Base-by-base conservation (phyloP, 768 basidiomycete species). In the Tricholoma saponaceum region DNA sequence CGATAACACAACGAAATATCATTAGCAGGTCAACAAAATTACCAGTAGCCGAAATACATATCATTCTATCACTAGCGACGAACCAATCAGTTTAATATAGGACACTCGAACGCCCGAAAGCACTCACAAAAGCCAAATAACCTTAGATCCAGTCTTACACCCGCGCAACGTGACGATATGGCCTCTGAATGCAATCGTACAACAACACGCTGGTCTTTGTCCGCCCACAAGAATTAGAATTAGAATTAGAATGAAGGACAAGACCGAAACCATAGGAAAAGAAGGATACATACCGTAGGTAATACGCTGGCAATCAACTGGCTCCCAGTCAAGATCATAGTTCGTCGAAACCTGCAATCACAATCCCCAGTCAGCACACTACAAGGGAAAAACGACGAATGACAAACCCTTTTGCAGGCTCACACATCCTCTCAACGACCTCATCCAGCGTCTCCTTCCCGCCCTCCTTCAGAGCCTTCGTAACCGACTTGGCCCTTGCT, bases 131-230 rank as follows among this genome's bases (percentile, higher is more conserved):
- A 94, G 79, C 92, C 92, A 94, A 66, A 93, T 93, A 66, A 93
- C 90, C 68, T 92, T 92, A 0, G 91, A 92, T 25, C 92, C 92
- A 1, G 92, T 92, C 78, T 93, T 93, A 68, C 90, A 92, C 20
- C 92, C 92, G 35, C 92, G 83, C n/a, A 94, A 77, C 26, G 91
- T 93, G 49, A 93, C 91, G 62, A 93, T 92, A 66, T 93, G 90
- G 3, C 90, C 89, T 37, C 87, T n/a, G 80, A 61, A 93, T 92
- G 64, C 92, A 92, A 43, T 93, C 91, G 64, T 92, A 93, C 33
- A 94, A 76, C 58, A 86, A 70, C 2, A 20, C 92, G 84, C 67
- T 94, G 92, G 54, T 92, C 92, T 70, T 92, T 91, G 72, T 92
- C 89, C 54, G 88, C 89, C 90, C 92, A 53, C 18, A 20, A 39